Evolutionary conservation across 352 stramenopile genomes (phyloP), one percentile per base, ranked within the genome.

Genomic region (Pythium phragmiticola): DNA sequence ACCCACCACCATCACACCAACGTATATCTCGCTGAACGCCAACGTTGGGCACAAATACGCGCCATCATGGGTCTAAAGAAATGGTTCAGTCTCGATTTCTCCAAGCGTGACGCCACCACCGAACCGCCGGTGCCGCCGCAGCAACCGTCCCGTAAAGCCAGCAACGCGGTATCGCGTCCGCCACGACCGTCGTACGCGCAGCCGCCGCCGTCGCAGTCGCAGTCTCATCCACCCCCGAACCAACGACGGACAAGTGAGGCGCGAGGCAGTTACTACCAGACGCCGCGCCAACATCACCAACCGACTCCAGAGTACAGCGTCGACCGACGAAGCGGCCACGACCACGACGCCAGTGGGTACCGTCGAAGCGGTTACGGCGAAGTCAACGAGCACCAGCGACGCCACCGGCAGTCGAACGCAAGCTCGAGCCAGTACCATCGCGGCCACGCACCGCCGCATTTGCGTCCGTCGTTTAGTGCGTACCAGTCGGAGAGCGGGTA

Each of bases 11-110:
- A 47, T 23, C 51, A 16, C 23, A 28, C n/a, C 12, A 30, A 30
- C 26, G 26, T 49, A 12, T 23, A 30, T 17, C 23, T 42, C 34
- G 49, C 17, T 48, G 17, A 11, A n/a, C 34, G 34, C 34, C 34
- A 39, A 39, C 34, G 34, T 39, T 39, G 34, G 34, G 26, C 26
- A 30, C 26, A 30, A 30, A 30, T 30, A 30, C 26, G 26, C 26
- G 26, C 26, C 28, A 53, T 13, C 23, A 90, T 90, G 81, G 81
- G 78, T 5, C 66, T 90, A 21, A 90, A 85, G 69, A 77, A 86
- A 56, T 87, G 78, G 78, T 68, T 88, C 54, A 74, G 67, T 26
- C 61, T 82, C 45, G 75, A 80, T 58, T 73, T 85, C 63, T 78
- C 76, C 28, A 68, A 63, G 56, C 60, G 49, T 33, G 54, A 56